phyloP scores from a whole-genome alignment of 176 grass and related monocot genomes.

The Elaeis guineensis region DNA sequence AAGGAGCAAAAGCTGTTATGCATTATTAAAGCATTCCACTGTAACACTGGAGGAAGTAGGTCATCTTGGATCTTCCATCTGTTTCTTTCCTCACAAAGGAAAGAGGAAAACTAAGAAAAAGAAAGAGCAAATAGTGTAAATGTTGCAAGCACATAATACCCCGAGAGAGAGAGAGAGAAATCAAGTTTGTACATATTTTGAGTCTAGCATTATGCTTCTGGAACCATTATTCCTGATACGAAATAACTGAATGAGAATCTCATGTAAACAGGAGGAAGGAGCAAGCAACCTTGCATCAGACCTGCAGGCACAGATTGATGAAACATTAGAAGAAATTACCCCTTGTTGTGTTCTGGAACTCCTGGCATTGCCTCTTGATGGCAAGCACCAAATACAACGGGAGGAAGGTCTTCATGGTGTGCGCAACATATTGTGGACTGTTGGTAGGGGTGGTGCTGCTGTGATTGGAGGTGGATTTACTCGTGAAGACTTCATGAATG shows the following conservation, averaged over 20 bases:
- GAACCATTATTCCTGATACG: no score
- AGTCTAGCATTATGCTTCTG: no score
- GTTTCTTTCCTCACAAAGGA: no score
- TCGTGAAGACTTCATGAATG: slow-evolving; percentile 79
- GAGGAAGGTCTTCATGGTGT: slow-evolving; percentile 76
- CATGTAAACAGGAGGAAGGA: slow-evolving; percentile 61
- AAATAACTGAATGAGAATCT: no score
- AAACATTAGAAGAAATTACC: slow-evolving; percentile 91
- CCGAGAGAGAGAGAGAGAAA: no score
- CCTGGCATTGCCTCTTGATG: slow-evolving; percentile 71
- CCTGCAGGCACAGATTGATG: slow-evolving; percentile 74
- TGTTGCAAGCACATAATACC: no score
- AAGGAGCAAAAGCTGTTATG: background rate
- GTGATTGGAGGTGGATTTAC: slow-evolving; percentile 90
- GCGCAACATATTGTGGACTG: slow-evolving; percentile 80
- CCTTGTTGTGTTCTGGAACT: slow-evolving; percentile 82
- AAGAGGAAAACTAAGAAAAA: no score
- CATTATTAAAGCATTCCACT: background rate
- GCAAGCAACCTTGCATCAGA: slow-evolving; percentile 85
- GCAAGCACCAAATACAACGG: slow-evolving; percentile 41
- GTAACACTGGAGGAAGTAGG: background rate
- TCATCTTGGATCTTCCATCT: background rate
- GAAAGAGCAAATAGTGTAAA: no score
- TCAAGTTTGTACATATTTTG: no score
- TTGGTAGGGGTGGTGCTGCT: slow-evolving; percentile 59